A percentile compares a stretch with the other conserved stretches of the same genome.
Evolutionary conservation across 1,139 yeast genomes (phyloP).

Genomic region (Hemisphaericaspora xylanilytica): DNA sequence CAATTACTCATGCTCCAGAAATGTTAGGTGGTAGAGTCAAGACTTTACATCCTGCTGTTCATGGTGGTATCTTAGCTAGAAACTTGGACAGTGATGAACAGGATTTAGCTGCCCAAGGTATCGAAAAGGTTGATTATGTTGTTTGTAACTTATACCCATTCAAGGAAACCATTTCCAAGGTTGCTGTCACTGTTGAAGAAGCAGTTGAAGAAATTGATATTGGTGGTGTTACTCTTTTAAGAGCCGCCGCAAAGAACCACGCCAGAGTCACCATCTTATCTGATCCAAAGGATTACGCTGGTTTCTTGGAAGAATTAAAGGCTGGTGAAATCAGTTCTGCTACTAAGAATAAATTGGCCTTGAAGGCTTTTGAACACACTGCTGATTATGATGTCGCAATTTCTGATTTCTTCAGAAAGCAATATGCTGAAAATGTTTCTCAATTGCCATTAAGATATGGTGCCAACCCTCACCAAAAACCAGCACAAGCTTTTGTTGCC

Average conservation of each 20-base stretch:
- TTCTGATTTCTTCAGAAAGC: slow-evolving; percentile 95
- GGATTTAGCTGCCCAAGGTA: slow-evolving; percentile 83
- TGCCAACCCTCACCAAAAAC: slow-evolving; percentile 98
- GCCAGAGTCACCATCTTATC: slow-evolving; percentile 91
- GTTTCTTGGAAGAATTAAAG: slow-evolving; percentile 75
- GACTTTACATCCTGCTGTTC: slow-evolving; percentile 97
- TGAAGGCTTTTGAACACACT: slow-evolving; percentile 97
- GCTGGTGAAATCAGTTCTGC: slow-evolving; percentile 69
- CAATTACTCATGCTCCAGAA: slow-evolving; percentile 97
- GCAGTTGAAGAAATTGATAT: slow-evolving; percentile 98
- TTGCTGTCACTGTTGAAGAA: slow-evolving; percentile 92
- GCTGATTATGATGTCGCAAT: slow-evolving; percentile 96
- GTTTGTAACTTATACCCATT: slow-evolving; percentile 98
- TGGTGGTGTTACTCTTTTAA: slow-evolving; percentile 94
- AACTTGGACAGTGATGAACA: slow-evolving; percentile 84
- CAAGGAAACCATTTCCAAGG: slow-evolving; percentile 94
- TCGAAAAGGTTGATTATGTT: slow-evolving; percentile 92
- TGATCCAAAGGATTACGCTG: slow-evolving; percentile 90
- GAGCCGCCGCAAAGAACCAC: slow-evolving; percentile 99
- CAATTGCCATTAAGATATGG: slow-evolving; percentile 97
- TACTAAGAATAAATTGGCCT: slow-evolving; percentile 79
- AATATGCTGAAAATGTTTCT: slow-evolving; percentile 83
- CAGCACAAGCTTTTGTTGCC: slow-evolving; percentile 93
- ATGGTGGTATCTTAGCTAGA: slow-evolving; percentile 97
- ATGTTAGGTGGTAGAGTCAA: slow-evolving; percentile 98